Percentiles rank a stretch among this genome's conserved stretches.
Evolutionary conservation across 2,329 filamentous ascomycete genomes (phyloP).

Genomic region (Daldinia sp.): DNA sequence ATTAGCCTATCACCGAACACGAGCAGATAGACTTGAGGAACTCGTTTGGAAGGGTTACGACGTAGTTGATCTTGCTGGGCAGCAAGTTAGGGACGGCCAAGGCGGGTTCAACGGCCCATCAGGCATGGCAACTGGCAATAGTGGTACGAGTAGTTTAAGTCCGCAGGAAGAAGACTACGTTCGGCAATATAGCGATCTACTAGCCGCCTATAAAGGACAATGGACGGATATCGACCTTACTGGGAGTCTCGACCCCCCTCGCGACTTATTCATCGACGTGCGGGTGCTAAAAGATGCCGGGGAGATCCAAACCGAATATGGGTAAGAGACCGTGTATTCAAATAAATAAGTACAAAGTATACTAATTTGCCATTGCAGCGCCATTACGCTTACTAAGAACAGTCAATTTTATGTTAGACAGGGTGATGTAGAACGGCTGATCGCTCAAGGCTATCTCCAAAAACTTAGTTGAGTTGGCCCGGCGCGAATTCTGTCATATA

Average conservation of each 20-base stretch:
- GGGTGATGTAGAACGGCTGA: constrained; percentile 92
- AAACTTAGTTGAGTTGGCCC: constrained; percentile 70
- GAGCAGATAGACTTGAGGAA: constrained; percentile 90
- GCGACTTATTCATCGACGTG: constrained; percentile 96
- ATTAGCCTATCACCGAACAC: constrained; percentile 89
- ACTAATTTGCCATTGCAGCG: constrained; percentile 60
- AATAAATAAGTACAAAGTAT: constrained; percentile 2
- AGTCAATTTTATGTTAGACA: constrained; percentile 97
- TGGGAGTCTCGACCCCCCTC: constrained; percentile 91
- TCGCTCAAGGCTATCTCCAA: constrained; percentile 93
- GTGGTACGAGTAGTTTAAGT: constrained; percentile 78
- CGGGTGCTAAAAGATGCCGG: constrained; percentile 95
- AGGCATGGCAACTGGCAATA: constrained; percentile 55
- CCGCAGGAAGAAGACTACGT: constrained; percentile 98
- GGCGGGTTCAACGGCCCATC: constrained; percentile 46
- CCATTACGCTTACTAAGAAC: constrained; percentile 96
- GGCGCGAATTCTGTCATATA: not conserved
- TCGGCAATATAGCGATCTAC: constrained; percentile 85
- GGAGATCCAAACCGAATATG: constrained; percentile 99
- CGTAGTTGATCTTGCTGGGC: constrained; percentile 73
- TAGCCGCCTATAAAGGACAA: constrained; percentile 96
- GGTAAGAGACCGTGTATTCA: constrained; percentile 63
- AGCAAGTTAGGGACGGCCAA: constrained; percentile 57
- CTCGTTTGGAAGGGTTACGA: constrained; percentile 93
- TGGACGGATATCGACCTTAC: constrained; percentile 98